Conservation (phyloP, 2,329 filamentous ascomycete species). For the Colletotrichum destructivum region DNA sequence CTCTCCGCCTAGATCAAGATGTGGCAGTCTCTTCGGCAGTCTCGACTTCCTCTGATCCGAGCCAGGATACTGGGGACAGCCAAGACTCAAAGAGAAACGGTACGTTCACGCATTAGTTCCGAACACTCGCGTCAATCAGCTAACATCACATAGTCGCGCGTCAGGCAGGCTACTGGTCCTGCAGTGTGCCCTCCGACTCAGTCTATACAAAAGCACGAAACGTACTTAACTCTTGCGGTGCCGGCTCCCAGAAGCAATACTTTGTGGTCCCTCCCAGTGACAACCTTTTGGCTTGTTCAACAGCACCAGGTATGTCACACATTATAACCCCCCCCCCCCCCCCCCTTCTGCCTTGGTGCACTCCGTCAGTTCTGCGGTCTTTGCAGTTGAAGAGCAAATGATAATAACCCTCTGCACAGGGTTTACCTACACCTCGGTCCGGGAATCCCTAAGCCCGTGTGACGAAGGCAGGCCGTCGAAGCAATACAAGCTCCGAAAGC, state of each 20-base stretch:
- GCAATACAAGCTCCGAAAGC: too few relatives aligned
- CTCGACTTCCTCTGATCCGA: too few relatives aligned
- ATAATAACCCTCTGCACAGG: too few relatives aligned
- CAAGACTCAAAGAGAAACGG: neutral
- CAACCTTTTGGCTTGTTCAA: neutral
- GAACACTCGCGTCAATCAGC: neutral
- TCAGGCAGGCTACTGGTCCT: neutral
- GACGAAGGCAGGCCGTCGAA: too few relatives aligned
- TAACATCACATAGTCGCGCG: conserved; percentile 9
- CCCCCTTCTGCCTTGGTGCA: neutral
- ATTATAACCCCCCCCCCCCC: neutral
- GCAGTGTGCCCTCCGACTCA: neutral
- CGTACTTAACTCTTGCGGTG: neutral
- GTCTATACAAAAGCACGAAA: neutral
- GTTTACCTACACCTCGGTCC: too few relatives aligned
- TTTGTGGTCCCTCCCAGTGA: neutral
- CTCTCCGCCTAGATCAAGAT: too few relatives aligned
- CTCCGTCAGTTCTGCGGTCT: neutral
- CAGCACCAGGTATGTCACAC: neutral
- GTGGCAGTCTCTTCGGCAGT: too few relatives aligned
- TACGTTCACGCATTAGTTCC: neutral
- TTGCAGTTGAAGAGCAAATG: too few relatives aligned
- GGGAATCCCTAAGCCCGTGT: too few relatives aligned
- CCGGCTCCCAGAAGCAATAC: neutral
- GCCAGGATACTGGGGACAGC: neutral